Percentiles rank a stretch among this genome's conserved stretches.
phyloP scores from a whole-genome alignment of 176 grass and related monocot species.

The Puccinellia tenuiflora region DNA sequence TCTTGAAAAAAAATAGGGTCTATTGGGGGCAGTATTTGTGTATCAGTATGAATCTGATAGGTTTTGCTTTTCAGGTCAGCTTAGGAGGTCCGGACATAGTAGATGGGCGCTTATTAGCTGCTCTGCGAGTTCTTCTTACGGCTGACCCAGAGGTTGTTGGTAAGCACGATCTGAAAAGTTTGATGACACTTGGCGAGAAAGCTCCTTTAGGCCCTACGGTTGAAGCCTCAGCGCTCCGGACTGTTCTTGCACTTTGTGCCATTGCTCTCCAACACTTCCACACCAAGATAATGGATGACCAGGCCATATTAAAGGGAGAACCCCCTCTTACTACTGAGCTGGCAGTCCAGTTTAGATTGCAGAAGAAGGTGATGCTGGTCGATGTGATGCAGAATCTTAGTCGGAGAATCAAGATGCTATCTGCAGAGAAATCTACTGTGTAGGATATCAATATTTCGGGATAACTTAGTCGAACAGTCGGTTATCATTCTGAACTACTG shows the following conservation, averaged over 20 bases:
- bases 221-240: constrained; percentile 59
- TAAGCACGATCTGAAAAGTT: constrained; percentile 46
- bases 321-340: constrained; percentile 47
- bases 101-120: constrained; percentile 80
- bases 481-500: neutral
- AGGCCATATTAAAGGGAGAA: constrained; percentile 49
- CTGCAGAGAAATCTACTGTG: constrained; percentile 12
- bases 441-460: constrained; percentile 11
- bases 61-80: constrained; percentile 47
- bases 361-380: constrained; percentile 76
- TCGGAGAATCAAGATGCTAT: constrained; percentile 62
- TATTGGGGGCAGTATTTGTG: neutral
- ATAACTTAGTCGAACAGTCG: neutral
- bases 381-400: constrained; percentile 75
- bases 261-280: constrained; percentile 82
- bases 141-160: constrained; percentile 39
- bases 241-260: constrained; percentile 61
- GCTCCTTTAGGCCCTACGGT: constrained; percentile 46
- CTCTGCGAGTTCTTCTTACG: constrained; percentile 59
- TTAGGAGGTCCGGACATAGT: constrained; percentile 65
- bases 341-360: constrained; percentile 82
- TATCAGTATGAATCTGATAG: neutral
- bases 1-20: neutral
- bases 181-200: constrained; percentile 52
- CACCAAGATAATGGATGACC: constrained; percentile 94